These are phyloP conservation scores for Aspergillus uvarum DNA, from an alignment of 2,329 filamentous ascomycete species.

Conservation along the genomic window DNA sequence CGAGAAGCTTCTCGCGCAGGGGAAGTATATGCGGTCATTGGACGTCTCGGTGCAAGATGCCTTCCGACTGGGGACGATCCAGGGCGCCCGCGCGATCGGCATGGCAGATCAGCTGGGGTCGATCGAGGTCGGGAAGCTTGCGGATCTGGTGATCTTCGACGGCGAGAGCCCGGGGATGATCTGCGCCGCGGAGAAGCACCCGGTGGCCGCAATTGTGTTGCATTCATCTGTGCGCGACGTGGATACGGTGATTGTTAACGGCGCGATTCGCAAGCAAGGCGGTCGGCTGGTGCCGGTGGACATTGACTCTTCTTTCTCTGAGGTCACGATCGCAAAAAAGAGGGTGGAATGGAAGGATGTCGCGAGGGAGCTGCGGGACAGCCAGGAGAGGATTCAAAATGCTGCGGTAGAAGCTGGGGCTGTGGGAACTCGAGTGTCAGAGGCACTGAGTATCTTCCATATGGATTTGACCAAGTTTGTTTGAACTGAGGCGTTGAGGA, in stretches of 20 bases:
- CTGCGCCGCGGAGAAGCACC: conserved; percentile 28
- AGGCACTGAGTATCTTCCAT: not conserved
- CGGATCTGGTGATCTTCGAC: conserved; percentile 34
- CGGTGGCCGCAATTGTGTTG: conserved; percentile 31
- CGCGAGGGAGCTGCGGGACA: not conserved
- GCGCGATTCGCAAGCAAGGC: not conserved
- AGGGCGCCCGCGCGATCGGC: conserved; percentile 29
- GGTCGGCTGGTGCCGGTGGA: not conserved
- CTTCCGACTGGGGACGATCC: conserved; percentile 31
- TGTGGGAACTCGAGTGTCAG: not conserved
- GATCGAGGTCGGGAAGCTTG: conserved; percentile 29
- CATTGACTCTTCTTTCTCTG: not conserved
- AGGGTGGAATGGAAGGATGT: not conserved
- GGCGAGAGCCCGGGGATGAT: conserved; percentile 26
- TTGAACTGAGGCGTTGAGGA: not conserved
- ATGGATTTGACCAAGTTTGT: not conserved
- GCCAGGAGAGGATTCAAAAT: not conserved
- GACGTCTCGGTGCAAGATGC: conserved; percentile 25
- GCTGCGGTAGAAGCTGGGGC: not conserved
- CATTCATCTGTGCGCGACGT: conserved; percentile 21
- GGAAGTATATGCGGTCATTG: conserved; percentile 12
- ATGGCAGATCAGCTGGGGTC: conserved; percentile 29
- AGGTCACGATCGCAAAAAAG: not conserved
- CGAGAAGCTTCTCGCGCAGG: conserved; percentile 10
- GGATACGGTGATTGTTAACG: not conserved